Conservation (phyloP, 1,284 basidiomycete species). For the Phellinidium pouzarii region DNA sequence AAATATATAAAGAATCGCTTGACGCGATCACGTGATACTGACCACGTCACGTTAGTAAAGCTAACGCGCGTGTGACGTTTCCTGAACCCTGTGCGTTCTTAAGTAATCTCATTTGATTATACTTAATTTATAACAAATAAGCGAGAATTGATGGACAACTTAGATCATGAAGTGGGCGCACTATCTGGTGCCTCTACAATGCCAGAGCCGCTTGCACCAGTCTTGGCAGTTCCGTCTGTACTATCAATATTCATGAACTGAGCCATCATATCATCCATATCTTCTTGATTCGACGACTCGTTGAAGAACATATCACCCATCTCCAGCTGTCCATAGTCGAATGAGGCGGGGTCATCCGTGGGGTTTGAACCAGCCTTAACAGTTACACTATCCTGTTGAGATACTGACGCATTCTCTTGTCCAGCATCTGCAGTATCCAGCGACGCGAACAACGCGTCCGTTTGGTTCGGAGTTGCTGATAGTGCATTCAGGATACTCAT, state of each 20-base stretch:
- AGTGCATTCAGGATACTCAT: conserved; percentile 29
- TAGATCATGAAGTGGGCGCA: background rate
- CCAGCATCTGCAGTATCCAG: conserved; percentile 1
- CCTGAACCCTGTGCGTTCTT: too few species aligned
- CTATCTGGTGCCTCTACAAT: background rate
- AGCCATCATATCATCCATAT: conserved; percentile 4
- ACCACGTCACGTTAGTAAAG: background rate
- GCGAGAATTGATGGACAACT: too few species aligned
- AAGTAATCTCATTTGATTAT: too few species aligned
- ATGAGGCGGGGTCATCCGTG: background rate
- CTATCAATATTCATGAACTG: background rate
- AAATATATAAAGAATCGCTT: too few species aligned
- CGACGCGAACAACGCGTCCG: conserved; percentile 17
- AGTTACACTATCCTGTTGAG: background rate
- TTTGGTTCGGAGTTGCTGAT: conserved; percentile 10
- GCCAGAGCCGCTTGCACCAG: background rate
- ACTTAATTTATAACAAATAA: too few species aligned
- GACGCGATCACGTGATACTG: background rate
- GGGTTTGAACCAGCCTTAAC: background rate
- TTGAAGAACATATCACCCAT: conserved; percentile 7
- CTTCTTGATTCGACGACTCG: conserved; percentile 5
- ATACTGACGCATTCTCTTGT: background rate
- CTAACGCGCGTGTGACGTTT: too few species aligned
- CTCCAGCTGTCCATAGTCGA: conserved; percentile 6
- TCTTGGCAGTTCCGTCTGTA: background rate